A percentile compares a stretch with the other conserved stretches of the same genome.
Evolutionary conservation across 305 asterid genomes (phyloP).

Genomic region (Solanum hybrid): DNA sequence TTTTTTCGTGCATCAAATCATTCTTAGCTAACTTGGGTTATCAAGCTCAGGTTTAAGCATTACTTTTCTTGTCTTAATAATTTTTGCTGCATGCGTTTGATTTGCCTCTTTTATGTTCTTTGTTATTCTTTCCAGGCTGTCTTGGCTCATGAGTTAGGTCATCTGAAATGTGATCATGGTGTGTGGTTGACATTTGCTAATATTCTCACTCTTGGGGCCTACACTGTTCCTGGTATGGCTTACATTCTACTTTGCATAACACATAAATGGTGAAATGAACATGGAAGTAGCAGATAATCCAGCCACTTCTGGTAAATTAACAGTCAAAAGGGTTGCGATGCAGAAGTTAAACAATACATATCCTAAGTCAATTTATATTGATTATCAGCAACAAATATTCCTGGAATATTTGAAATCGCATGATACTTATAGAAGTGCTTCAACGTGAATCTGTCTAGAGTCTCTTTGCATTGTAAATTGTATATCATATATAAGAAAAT

Average conservation of each 20-base stretch:
- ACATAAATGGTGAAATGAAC: not conserved
- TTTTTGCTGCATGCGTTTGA: not conserved
- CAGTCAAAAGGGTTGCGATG: not conserved
- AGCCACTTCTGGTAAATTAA: not conserved
- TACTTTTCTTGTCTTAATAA: not conserved
- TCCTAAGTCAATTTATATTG: not conserved
- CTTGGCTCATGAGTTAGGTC: slow-evolving; percentile 92
- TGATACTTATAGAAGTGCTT: not conserved
- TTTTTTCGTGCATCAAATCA: not conserved
- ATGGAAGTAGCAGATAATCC: not conserved
- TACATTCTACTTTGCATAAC: not conserved
- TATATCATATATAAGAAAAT: not conserved
- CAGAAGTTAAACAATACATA: not conserved
- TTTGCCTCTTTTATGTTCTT: not conserved
- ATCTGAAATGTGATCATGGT: slow-evolving; percentile 91
- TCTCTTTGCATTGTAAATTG: not conserved
- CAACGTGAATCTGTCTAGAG: not conserved
- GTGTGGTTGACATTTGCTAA: slow-evolving; percentile 88
- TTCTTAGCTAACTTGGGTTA: not conserved
- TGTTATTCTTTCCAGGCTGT: slow-evolving; percentile 46
- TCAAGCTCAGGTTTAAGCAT: not conserved
- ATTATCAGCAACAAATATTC: not conserved
- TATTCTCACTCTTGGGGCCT: slow-evolving; percentile 84
- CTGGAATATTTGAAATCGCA: not conserved
- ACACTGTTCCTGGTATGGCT: slow-evolving; percentile 67